phyloP scores from a whole-genome alignment of 495 filamentous ascomycete genomes.

The Podospora anserina region DNA sequence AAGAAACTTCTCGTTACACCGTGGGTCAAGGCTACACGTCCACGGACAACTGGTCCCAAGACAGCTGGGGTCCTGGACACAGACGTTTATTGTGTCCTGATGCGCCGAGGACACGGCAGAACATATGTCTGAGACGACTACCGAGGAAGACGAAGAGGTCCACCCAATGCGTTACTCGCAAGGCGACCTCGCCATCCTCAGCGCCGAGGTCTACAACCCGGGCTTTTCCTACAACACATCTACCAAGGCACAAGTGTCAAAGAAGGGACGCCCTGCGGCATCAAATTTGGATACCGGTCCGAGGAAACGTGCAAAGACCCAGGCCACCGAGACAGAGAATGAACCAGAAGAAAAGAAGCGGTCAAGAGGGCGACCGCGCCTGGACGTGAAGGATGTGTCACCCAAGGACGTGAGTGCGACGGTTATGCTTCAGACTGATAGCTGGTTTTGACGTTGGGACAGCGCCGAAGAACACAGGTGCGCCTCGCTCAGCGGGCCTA shows the following conservation, averaged over 20 bases:
- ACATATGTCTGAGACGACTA: neutral
- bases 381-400: conserved; percentile 67
- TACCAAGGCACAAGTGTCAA: conserved; percentile 15
- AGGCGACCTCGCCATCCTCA: conserved; percentile 45
- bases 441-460: conserved; percentile 21
- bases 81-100: neutral
- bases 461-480: conserved; percentile 86
- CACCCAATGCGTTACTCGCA: conserved; percentile 35
- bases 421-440: neutral
- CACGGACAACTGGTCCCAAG: neutral
- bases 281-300: conserved; percentile 24
- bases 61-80: neutral
- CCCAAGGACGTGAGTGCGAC: conserved; percentile 47
- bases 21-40: neutral
- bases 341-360: conserved; percentile 50
- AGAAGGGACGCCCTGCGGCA: conserved; percentile 19
- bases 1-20: neutral
- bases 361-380: conserved; percentile 61
- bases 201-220: conserved; percentile 46
- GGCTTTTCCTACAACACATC: conserved; percentile 19
- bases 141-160: neutral
- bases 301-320: conserved; percentile 29
- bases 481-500: conserved; percentile 83
- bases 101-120: neutral
- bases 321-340: conserved; percentile 17